Conservation (phyloP, 1,284 basidiomycete species). For the Microbotryum violaceum region DNA sequence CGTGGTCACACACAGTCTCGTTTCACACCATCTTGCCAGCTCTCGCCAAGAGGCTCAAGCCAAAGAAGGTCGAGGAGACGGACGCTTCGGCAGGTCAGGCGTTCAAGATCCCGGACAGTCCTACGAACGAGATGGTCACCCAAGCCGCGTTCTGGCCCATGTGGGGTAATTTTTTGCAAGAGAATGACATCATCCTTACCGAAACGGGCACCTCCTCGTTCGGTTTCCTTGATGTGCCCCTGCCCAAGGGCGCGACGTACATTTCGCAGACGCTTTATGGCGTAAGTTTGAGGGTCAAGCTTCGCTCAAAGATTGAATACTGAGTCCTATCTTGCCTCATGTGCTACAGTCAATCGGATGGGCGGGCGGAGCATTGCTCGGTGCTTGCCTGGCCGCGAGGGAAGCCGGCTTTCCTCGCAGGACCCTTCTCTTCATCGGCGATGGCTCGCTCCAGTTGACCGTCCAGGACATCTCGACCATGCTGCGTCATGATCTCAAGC, state of each 20-base stretch:
- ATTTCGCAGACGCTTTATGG: slow-evolving; percentile 53
- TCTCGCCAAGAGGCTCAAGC: slow-evolving; percentile 49
- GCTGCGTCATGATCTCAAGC: slow-evolving; percentile 58
- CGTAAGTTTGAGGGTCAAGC: background rate
- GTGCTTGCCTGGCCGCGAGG: slow-evolving; percentile 67
- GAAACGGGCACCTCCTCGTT: slow-evolving; percentile 68
- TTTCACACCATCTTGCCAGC: slow-evolving; percentile 39
- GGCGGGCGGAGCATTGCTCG: slow-evolving; percentile 61
- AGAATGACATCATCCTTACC: slow-evolving; percentile 58
- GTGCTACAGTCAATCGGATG: slow-evolving; percentile 80
- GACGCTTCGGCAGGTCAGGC: slow-evolving; percentile 9
- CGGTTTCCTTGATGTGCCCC: slow-evolving; percentile 64
- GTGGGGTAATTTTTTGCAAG: slow-evolving; percentile 65
- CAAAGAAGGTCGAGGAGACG: slow-evolving; percentile 45
- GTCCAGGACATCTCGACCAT: slow-evolving; percentile 60
- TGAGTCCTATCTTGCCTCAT: slow-evolving; percentile 31
- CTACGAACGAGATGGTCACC: slow-evolving; percentile 22
- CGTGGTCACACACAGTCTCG: slow-evolving; percentile 11
- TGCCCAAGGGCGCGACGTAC: slow-evolving; percentile 60
- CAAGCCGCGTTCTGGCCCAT: slow-evolving; percentile 76
- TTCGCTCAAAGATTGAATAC: background rate
- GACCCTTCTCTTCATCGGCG: slow-evolving; percentile 78
- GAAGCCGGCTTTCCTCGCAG: slow-evolving; percentile 52
- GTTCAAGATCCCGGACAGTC: slow-evolving; percentile 19
- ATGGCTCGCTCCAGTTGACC: slow-evolving; percentile 52